Conservation (phyloP, 345 rosid genomes). For the Aquilaria yunnanensis region DNA sequence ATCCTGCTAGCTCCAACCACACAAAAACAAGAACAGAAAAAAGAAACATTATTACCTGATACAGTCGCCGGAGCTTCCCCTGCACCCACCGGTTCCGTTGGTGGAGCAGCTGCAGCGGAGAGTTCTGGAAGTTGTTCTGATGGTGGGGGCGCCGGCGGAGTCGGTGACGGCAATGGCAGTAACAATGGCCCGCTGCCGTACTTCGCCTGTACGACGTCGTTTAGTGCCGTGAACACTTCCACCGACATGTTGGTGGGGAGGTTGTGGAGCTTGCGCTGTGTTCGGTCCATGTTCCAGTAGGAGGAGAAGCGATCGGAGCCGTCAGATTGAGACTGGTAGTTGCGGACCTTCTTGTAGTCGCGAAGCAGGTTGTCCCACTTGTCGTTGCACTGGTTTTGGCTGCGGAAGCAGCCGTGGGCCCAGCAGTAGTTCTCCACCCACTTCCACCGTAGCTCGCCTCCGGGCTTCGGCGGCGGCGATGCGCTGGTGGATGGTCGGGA, state of each 20-base stretch:
- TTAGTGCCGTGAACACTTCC: slow-evolving; percentile 26
- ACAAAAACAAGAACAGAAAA: neutral
- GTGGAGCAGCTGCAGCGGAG: neutral
- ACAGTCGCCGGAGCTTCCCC: slow-evolving; percentile 11
- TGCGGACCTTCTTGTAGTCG: slow-evolving; percentile 30
- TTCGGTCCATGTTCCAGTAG: slow-evolving; percentile 29
- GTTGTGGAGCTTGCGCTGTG: slow-evolving; percentile 25
- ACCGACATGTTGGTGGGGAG: slow-evolving; percentile 29
- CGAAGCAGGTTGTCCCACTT: slow-evolving; percentile 42
- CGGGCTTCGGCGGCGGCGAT: slow-evolving; percentile 6
- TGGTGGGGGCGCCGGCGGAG: neutral
- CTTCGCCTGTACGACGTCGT: slow-evolving; percentile 26
- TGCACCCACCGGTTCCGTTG: neutral
- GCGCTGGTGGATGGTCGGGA: slow-evolving; percentile 11
- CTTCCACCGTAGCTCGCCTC: slow-evolving; percentile 27
- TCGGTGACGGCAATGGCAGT: too few relatives aligned
- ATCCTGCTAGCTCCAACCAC: slow-evolving; percentile 10
- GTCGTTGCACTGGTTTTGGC: slow-evolving; percentile 43
- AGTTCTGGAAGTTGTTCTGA: neutral
- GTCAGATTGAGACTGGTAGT: slow-evolving; percentile 16
- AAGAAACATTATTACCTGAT: slow-evolving; percentile 15
- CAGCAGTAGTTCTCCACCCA: slow-evolving; percentile 40
- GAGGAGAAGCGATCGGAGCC: slow-evolving; percentile 12
- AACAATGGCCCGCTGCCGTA: slow-evolving; percentile 1
- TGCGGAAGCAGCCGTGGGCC: slow-evolving; percentile 27